Percentiles rank a stretch among this genome's conserved stretches.
These are phyloP conservation scores for Beauveria brongniartii DNA, from an alignment of 2,329 filamentous ascomycete species.

Conservation along the genomic window DNA sequence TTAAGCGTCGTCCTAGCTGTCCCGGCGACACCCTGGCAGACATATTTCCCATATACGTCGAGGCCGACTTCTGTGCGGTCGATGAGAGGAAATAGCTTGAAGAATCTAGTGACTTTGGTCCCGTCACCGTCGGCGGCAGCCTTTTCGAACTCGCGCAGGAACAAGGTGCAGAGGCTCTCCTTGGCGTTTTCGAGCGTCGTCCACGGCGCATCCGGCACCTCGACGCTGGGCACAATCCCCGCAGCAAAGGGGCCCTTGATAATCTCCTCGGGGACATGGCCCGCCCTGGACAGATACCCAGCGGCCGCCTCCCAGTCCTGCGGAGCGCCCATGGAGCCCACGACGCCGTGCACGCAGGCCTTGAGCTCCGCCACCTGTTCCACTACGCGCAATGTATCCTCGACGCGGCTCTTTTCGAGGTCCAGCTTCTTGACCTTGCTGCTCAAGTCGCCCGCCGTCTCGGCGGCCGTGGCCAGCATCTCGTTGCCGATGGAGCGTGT, in stretches of 20 bases:
- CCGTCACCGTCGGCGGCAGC: constrained; percentile 83
- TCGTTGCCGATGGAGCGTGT: constrained; percentile 78
- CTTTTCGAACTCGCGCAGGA: constrained; percentile 90
- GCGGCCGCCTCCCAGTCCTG: constrained; percentile 99
- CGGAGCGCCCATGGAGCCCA: constrained; percentile 92
- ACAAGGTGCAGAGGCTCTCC: constrained; percentile 82
- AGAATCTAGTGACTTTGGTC: constrained; percentile 86
- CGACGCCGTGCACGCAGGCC: constrained; percentile 87
- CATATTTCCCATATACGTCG: constrained; percentile 91
- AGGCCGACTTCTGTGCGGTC: constrained; percentile 80
- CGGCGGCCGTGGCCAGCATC: constrained; percentile 81
- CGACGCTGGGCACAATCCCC: constrained; percentile 86
- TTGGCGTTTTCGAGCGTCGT: constrained; percentile 80
- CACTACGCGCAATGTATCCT: constrained; percentile 82
- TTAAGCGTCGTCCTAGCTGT: constrained; percentile 75
- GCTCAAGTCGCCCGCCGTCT: constrained; percentile 78
- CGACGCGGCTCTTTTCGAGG: constrained; percentile 83
- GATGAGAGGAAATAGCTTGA: constrained; percentile 95
- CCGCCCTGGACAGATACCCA: constrained; percentile 76
- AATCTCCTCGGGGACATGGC: constrained; percentile 71
- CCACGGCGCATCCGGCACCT: constrained; percentile 85
- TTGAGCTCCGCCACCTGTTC: constrained; percentile 97
- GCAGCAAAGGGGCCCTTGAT: constrained; percentile 80
- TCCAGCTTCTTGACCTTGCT: constrained; percentile 82
- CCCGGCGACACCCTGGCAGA: constrained; percentile 87